These are phyloP conservation scores for Annulohypoxylon maeteangense DNA, from an alignment of 495 filamentous ascomycete genomes.

Conservation along the genomic window DNA sequence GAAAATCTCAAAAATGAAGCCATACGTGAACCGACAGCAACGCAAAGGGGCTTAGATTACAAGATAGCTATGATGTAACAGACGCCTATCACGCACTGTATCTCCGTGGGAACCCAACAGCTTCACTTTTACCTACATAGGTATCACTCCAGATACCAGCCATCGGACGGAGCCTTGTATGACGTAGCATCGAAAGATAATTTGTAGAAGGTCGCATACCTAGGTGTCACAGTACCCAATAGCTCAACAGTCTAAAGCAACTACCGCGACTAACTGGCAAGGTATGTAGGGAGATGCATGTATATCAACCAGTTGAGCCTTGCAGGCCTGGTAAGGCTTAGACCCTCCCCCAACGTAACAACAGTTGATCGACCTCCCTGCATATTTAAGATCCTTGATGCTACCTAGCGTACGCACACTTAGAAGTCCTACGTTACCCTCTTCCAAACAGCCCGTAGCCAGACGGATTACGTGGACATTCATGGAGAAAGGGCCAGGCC, in stretches of 20 bases:
- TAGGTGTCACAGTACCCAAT: not conserved
- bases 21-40: not conserved
- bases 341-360: conserved; percentile 1
- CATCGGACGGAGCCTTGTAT: not conserved
- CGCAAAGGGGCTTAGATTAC: not conserved
- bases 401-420: not conserved
- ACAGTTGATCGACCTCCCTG: not conserved
- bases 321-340: not conserved
- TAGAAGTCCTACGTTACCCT: not conserved
- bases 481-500: not conserved
- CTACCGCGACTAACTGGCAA: not conserved
- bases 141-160: not conserved
- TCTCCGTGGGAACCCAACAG: not conserved
- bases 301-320: not conserved
- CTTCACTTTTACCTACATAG: not conserved
- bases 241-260: not conserved
- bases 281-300: not conserved
- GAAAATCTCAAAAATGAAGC: not conserved
- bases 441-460: not conserved
- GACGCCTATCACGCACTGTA: not conserved
- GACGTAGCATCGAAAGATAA: not conserved
- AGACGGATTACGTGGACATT: not conserved
- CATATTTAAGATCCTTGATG: conserved; percentile 1
- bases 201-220: not conserved
- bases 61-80: not conserved